Evolutionary conservation across 345 rosid species (phyloP).

Genomic region (Salix suchowensis): DNA sequence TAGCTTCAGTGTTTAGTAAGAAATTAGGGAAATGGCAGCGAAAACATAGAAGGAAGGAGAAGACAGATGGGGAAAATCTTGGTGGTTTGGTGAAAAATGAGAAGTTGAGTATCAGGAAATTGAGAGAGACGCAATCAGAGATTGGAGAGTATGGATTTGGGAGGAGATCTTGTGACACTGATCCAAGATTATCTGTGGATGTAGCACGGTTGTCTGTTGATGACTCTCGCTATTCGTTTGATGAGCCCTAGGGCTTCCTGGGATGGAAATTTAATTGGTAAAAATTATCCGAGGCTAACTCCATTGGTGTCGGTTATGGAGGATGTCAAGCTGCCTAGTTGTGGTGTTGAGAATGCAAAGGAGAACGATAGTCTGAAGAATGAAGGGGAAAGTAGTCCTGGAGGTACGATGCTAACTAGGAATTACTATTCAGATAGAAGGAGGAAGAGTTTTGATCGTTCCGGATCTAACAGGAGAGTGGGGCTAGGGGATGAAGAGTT

Average conservation of each 20-base stretch:
- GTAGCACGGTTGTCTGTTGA: constrained; percentile 32
- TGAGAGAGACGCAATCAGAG: constrained; percentile 40
- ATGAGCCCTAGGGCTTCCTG: constrained; percentile 81
- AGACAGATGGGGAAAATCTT: constrained; percentile 5
- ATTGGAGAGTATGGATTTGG: constrained; percentile 41
- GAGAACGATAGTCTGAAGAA: constrained; percentile 26
- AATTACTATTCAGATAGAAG: constrained; percentile 25
- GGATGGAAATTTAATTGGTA: constrained; percentile 69
- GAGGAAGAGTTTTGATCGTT: constrained; percentile 28
- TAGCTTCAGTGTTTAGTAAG: constrained; percentile 46
- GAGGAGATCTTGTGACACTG: constrained; percentile 55
- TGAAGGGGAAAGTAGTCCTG: constrained; percentile 22
- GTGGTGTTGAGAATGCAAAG: constrained; percentile 26
- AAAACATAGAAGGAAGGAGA: constrained; percentile 28
- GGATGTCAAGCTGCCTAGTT: constrained; percentile 42
- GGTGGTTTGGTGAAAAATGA: background rate
- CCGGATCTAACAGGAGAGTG: constrained; percentile 15
- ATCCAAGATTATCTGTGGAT: constrained; percentile 37
- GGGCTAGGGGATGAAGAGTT: constrained; percentile 29
- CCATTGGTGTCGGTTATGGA: constrained; percentile 49
- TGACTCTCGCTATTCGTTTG: constrained; percentile 45
- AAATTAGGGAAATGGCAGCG: constrained; percentile 49
- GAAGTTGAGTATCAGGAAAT: constrained; percentile 9
- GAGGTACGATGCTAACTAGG: constrained; percentile 32
- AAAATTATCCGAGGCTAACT: constrained; percentile 40